Conservation (phyloP, 139 green algal species). For the Volvox africanus region DNA sequence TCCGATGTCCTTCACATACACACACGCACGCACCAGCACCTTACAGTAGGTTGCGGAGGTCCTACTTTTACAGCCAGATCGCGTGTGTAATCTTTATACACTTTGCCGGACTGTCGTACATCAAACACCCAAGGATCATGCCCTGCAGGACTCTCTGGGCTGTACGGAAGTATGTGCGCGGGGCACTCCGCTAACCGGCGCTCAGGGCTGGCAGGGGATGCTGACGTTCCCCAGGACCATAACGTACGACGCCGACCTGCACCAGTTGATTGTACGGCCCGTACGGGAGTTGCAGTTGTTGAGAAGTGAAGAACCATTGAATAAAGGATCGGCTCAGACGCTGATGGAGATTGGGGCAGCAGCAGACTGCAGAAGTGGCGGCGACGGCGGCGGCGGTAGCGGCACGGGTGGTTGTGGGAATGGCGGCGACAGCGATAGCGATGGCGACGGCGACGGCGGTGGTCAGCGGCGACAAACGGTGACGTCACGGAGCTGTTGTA, state of each 20-base stretch:
- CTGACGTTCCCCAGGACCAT: conserved; percentile 23
- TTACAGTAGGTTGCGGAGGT: too few relatives aligned
- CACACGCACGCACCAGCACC: too few relatives aligned
- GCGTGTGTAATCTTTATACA: too few relatives aligned
- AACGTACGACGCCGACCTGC: conserved; percentile 9
- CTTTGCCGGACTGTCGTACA: too few relatives aligned
- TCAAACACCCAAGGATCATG: too few relatives aligned
- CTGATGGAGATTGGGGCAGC: background rate
- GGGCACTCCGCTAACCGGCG: conserved; percentile 50
- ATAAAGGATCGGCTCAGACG: background rate
- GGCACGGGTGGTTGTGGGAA: background rate
- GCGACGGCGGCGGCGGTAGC: background rate
- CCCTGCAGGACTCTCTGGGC: conserved; percentile 50
- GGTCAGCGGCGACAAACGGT: too few relatives aligned
- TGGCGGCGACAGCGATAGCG: background rate
- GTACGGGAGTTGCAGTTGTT: conserved; percentile 32
- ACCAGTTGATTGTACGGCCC: background rate
- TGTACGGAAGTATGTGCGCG: conserved; percentile 60
- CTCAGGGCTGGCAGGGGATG: conserved; percentile 57
- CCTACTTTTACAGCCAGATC: too few relatives aligned
- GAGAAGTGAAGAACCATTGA: background rate
- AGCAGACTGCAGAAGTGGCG: background rate
- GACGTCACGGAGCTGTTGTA: background rate
- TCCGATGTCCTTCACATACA: too few relatives aligned
- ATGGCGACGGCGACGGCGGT: background rate